phyloP scores from a whole-genome alignment of 2,329 filamentous ascomycete species.

The Diaporthe ilicicola region DNA sequence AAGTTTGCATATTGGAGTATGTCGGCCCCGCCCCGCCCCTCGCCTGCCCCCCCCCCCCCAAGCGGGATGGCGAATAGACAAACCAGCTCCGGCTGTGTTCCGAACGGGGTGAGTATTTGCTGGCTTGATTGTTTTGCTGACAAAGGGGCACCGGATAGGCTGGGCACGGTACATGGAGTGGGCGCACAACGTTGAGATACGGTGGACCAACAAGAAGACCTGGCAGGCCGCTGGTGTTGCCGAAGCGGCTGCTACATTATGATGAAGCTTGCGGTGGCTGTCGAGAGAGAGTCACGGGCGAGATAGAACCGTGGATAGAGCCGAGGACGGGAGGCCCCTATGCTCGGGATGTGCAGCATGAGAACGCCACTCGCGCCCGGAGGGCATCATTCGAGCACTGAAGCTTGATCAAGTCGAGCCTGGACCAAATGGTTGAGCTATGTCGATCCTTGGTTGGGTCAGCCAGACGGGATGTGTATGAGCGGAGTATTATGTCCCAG shows the following conservation, averaged over 20 bases:
- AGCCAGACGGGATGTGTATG: not conserved
- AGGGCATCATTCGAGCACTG: not conserved
- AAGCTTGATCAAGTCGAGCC: too few relatives aligned
- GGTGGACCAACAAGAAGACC: conserved; percentile 66
- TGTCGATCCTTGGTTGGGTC: not conserved
- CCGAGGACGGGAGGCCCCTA: not conserved
- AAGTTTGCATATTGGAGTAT: conserved; percentile 97
- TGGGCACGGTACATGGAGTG: conserved; percentile 96
- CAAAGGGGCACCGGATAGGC: conserved; percentile 58
- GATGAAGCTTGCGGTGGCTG: conserved; percentile 33
- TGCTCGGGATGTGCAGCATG: not conserved
- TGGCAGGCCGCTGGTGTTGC: conserved; percentile 71
- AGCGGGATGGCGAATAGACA: not conserved
- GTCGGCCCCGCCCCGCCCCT: conserved; percentile 44
- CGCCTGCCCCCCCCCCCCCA: not conserved
- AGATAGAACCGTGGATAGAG: not conserved
- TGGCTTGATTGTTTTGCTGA: conserved; percentile 20
- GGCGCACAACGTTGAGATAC: conserved; percentile 83
- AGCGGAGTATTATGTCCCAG: not conserved
- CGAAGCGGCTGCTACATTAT: conserved; percentile 67
- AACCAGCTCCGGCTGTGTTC: conserved; percentile 11
- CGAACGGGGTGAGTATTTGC: not conserved
- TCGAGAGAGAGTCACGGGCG: not conserved
- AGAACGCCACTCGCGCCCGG: not conserved
- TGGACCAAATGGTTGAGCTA: not conserved